These are phyloP conservation scores for Moricandia moricandioides DNA, from an alignment of 345 rosid species.

Conservation along the genomic window DNA sequence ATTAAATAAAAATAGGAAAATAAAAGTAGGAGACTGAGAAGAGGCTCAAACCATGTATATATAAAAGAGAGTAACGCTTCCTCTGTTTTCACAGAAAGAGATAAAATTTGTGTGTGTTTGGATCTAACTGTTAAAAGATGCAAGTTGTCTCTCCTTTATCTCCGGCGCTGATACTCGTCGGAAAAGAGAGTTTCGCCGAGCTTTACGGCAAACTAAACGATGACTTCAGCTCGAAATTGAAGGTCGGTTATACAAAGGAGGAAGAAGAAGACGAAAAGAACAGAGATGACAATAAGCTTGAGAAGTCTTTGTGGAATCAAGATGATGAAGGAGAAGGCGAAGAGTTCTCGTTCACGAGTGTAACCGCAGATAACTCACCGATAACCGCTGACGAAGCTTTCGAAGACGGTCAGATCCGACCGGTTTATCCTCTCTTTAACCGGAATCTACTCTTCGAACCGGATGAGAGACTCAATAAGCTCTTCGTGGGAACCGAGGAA, in stretches of 20 bases:
- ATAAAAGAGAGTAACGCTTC: constrained; percentile 21
- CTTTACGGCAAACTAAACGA: constrained; percentile 5
- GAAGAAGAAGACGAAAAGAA: not conserved
- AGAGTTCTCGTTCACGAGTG: constrained; percentile 51
- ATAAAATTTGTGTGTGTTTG: constrained; percentile 1
- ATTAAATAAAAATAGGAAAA: not conserved
- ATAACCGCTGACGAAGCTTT: constrained; percentile 51
- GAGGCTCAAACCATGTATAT: constrained; percentile 9
- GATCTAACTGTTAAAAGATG: constrained; percentile 16
- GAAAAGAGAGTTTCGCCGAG: constrained; percentile 24
- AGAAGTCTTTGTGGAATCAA: constrained; percentile 10
- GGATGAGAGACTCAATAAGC: constrained; percentile 42
- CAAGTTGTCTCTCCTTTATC: constrained; percentile 31
- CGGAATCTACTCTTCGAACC: constrained; percentile 28
- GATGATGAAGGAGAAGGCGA: constrained; percentile 28
- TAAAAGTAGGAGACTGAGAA: not conserved
- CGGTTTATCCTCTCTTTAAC: constrained; percentile 47
- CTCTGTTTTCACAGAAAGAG: constrained; percentile 9
- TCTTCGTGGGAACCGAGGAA: constrained; percentile 48
- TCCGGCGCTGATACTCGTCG: constrained; percentile 8
- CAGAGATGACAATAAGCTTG: not conserved
- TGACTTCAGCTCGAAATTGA: constrained; percentile 25
- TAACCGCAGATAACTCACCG: constrained; percentile 39
- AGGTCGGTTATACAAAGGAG: not conserved
- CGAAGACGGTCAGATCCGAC: constrained; percentile 54